Base-by-base conservation (phyloP, 2,329 filamentous ascomycete genomes). In the Botrytis deweyae region DNA sequence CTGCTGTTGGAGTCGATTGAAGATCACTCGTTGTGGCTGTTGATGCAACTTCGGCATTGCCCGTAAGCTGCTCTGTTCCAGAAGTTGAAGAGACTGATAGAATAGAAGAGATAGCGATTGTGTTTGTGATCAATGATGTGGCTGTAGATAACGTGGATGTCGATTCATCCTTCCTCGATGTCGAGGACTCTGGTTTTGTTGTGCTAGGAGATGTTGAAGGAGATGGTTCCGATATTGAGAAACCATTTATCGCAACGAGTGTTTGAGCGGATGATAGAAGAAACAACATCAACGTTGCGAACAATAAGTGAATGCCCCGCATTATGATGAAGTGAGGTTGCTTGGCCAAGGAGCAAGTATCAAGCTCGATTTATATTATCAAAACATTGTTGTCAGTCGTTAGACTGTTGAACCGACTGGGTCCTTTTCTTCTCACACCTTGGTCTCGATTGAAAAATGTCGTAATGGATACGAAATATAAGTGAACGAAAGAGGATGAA, bases 401-500 rank as follows among this genome's bases (percentile, higher is more conserved):
- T 33, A 33, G 52, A 69, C 61, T 42, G 64, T 40, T 69, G 71
- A 73, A 73, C 71, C 64, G 44, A 69, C 64, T 73, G 71, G 64
- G 71, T 52, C 44, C 66, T 64, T 59, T 59, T 22, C 46, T 70
- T 65, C 20, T 29, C 36, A 71, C 40, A 36, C 3, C 40, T 61
- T 38, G 69, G n/a, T 65, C 77, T 76, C 67, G 79, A 75, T 18
- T 79, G 80, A 80, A 77, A 46, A 62, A 52, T 44, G 25, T 7
- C 12, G 80, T 79, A 38, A 82, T 79, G 73, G 78, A 79, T n/a
- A 78, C 77, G 10, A 81, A 74, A 79, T 70, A 80, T 80, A 36
- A 76, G 79, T 46, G 74, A 76, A 71, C 52, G 71, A 76, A 62
- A 70, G 59, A 87, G 87, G 76, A 78, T 81, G 46, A 77, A 77